Base-by-base conservation (phyloP, 129 eudicot species). In the Oenanthe sinensis region DNA sequence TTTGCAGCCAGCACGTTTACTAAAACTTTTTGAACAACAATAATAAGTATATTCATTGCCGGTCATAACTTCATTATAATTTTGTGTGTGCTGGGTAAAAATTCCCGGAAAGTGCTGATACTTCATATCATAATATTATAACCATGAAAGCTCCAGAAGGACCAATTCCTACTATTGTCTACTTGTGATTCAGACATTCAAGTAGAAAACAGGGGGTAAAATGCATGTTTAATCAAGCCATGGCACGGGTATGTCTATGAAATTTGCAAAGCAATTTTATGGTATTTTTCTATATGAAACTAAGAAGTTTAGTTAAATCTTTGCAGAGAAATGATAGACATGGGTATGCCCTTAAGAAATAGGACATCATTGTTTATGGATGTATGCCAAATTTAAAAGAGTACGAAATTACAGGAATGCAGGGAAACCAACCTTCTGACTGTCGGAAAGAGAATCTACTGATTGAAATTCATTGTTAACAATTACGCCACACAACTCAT, bases 401-500 rank as follows among this genome's bases (percentile, higher is more conserved):
- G 11, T 13, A 54, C 37, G 52, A 49, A 77, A 2, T 28, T 15
- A 6, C n/a, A 24, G 76, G 60, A n/a, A 12, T 74, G 30, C 48
- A 39, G 68, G 63, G 77, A 65, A 7, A 76, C 90, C 67, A 70
- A 96, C 99, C 99, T 96, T 96, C 82, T 96, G 99, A 86, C 80
- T 84, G 33, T 96, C 97, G 11, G 97, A 88, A 88, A 96, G 99
- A 46, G 93, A 84, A 81, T 92, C 97, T 22, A 84, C 85, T 71
- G 97, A 77, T 40, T 88, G 83, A 81, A 82, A 92, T 79, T 90
- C 96, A 65, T 86, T 97, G 15, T 80, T 95, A 54, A 92, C 90
- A 80, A 92, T 92, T 77, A 96, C 79, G 82, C 99, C 99, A 36
- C 91, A 87, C 43, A 96, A 80, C 82, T 86, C 99, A 68, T 96